Conservation (phyloP, 129 eudicot species). For the Saussurea involucrata region DNA sequence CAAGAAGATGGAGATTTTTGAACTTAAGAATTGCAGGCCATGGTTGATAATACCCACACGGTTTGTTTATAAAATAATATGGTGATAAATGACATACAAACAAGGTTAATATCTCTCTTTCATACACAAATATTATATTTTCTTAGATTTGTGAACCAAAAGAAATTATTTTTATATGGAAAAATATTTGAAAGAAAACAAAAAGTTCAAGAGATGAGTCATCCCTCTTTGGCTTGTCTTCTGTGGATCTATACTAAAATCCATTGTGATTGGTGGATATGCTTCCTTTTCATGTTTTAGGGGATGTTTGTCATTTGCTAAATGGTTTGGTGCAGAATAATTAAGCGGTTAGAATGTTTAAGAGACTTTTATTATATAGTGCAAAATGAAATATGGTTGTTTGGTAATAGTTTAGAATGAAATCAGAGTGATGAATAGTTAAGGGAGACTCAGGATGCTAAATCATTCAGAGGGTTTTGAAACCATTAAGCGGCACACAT, state of each 20-base stretch:
- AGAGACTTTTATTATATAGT: too few species aligned
- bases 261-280: conserved; percentile 4
- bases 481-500: too few species aligned
- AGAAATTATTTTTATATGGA: not conserved
- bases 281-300: not conserved
- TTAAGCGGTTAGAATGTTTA: too few species aligned
- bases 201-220: conserved; percentile 18
- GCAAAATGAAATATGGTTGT: too few species aligned
- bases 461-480: too few species aligned
- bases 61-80: conserved; percentile 6
- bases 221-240: not conserved
- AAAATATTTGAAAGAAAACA: not conserved
- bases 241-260: conserved; percentile 4
- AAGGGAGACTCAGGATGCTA: too few species aligned
- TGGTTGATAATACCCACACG: conserved; percentile 24
- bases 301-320: not conserved
- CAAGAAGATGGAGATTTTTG: conserved; percentile 3
- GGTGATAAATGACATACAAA: conserved; percentile 13
- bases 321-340: too few species aligned
- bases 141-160: not conserved
- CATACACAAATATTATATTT: not conserved
- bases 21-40: conserved; percentile 25
- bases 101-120: conserved; percentile 6
- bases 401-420: too few species aligned
- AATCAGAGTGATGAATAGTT: too few species aligned